Conservation (phyloP, 2,329 filamentous ascomycete genomes). For the Fusarium sulawesiense region DNA sequence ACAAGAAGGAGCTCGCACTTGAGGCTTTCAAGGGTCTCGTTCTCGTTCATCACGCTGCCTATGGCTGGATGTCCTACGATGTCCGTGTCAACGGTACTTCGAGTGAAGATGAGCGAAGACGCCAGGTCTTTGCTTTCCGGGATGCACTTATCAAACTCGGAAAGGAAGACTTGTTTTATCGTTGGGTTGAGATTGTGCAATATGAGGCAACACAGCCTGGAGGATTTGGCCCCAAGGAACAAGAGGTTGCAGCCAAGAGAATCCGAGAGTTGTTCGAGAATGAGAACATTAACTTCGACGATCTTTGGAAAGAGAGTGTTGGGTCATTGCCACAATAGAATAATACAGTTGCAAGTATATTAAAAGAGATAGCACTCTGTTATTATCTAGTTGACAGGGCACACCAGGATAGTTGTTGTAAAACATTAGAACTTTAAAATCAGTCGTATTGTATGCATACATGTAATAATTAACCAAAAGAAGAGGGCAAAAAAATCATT, state of each 20-base stretch:
- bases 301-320: conserved; percentile 74
- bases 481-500: not conserved
- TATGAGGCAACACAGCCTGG: conserved; percentile 83
- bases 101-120: conserved; percentile 71
- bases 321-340: conserved; percentile 4
- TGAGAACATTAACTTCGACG: conserved; percentile 84
- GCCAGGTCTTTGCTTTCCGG: conserved; percentile 84
- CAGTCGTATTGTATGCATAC: not conserved
- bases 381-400: not conserved
- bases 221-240: conserved; percentile 80
- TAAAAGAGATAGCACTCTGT: not conserved
- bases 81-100: conserved; percentile 67
- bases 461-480: no score
- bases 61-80: conserved; percentile 72
- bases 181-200: conserved; percentile 93
- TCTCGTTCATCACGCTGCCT: conserved; percentile 74
- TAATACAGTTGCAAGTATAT: not conserved
- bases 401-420: not conserved
- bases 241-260: conserved; percentile 77
- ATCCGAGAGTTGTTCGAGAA: conserved; percentile 80
- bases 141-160: conserved; percentile 79
- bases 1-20: conserved; percentile 67
- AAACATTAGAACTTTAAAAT: not conserved
- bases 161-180: conserved; percentile 90
- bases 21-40: conserved; percentile 78